Conservation (phyloP, 768 basidiomycete species). For the Panaeolus cyanescens region DNA sequence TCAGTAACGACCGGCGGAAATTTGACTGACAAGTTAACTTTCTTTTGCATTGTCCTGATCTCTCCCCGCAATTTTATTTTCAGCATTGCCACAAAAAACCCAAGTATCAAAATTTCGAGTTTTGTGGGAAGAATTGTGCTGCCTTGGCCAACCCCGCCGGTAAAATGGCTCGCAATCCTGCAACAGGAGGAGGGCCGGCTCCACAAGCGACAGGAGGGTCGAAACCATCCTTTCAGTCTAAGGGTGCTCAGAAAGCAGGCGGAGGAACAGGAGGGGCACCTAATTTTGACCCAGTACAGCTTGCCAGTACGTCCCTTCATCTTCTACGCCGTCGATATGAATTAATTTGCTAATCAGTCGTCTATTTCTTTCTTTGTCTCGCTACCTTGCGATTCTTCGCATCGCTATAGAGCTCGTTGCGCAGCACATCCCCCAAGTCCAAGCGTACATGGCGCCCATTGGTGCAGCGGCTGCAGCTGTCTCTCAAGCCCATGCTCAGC, state of each 20-base stretch:
- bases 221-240: not conserved
- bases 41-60: not conserved
- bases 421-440: constrained; percentile 49
- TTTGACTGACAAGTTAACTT: not conserved
- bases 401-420: constrained; percentile 39
- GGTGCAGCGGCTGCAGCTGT: not conserved
- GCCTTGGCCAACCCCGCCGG: constrained; percentile 39
- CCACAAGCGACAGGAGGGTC: constrained; percentile 12
- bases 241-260: constrained; percentile 3
- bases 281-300: constrained; percentile 37
- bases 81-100: constrained; percentile 61
- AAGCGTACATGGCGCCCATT: constrained; percentile 32
- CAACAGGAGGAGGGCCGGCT: constrained; percentile 9
- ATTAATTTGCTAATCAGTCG: not conserved
- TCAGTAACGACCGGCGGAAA: not conserved
- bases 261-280: constrained; percentile 13
- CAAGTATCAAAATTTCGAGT: constrained; percentile 60
- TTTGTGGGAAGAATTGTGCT: constrained; percentile 68
- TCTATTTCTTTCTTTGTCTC: not conserved
- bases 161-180: constrained; percentile 13
- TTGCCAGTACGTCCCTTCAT: constrained; percentile 36
- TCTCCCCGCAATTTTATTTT: not conserved
- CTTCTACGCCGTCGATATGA: not conserved
- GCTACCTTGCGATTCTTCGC: not conserved
- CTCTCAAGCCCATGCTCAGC: not conserved